Evolutionary conservation across 768 basidiomycete genomes (phyloP).

Genomic region (Leucocoprinus birnbaumii): DNA sequence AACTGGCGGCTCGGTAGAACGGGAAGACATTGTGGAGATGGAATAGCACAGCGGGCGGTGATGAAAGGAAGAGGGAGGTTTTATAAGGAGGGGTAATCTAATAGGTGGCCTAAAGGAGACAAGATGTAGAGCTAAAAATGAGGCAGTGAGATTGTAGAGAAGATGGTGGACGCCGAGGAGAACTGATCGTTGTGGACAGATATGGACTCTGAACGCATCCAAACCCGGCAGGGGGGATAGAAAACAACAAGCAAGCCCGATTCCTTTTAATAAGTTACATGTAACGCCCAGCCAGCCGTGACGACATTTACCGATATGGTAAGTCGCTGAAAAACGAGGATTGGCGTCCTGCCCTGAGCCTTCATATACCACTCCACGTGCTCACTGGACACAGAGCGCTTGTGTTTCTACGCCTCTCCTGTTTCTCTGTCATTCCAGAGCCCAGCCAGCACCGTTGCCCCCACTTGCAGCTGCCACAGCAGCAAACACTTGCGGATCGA

Average conservation of each 20-base stretch:
- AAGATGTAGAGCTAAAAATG: slow-evolving; percentile 5
- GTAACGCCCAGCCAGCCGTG: slow-evolving; percentile 5
- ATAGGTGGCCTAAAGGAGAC: slow-evolving; percentile 5
- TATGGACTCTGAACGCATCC: slow-evolving; percentile 5
- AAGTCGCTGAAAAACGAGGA: slow-evolving; percentile 18
- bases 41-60: neutral
- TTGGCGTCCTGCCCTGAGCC: slow-evolving; percentile 23
- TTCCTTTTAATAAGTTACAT: slow-evolving; percentile 6
- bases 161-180: neutral
- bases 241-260: neutral
- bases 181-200: slow-evolving; percentile 8
- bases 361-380: slow-evolving; percentile 2
- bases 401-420: neutral
- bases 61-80: neutral
- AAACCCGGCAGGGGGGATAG: neutral
- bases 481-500: neutral
- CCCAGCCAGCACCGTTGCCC: neutral
- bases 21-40: slow-evolving; percentile 3
- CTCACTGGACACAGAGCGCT: neutral
- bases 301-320: slow-evolving; percentile 10
- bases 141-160: slow-evolving; percentile 2
- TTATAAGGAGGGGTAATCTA: slow-evolving; percentile 12
- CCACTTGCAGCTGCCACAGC: neutral
- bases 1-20: slow-evolving; percentile 14
- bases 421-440: neutral